phyloP scores from a whole-genome alignment of 2,329 filamentous ascomycete species.

The Ceratocystis diversiconidia region DNA sequence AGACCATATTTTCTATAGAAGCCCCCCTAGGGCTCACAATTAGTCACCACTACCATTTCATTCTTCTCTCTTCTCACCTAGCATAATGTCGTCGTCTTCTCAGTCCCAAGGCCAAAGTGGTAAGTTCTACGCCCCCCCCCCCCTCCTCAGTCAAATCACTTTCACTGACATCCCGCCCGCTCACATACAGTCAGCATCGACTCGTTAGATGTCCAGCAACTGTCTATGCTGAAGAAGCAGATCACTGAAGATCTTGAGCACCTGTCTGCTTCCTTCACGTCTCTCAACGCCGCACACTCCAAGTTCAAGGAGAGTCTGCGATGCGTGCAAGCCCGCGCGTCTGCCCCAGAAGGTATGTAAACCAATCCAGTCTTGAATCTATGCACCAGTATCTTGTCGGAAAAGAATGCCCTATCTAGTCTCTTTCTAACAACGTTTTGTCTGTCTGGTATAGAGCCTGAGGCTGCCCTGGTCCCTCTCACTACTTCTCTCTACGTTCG shows the following conservation, averaged over 20 bases:
- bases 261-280: conserved; percentile 76
- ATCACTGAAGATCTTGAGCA: conserved; percentile 93
- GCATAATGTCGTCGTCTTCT: conserved; percentile 13
- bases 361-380: background rate
- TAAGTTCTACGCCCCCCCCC: background rate
- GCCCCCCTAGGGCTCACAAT: background rate
- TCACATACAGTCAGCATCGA: conserved; percentile 42
- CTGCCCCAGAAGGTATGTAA: conserved; percentile 18
- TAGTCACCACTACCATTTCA: background rate
- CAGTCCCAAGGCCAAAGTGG: conserved; percentile 9
- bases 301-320: conserved; percentile 85
- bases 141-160: background rate
- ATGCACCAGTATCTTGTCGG: background rate
- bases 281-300: conserved; percentile 74
- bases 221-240: conserved; percentile 85
- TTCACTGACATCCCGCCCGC: background rate
- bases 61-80: background rate
- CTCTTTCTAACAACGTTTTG: background rate
- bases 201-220: conserved; percentile 67
- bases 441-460: conserved; percentile 23
- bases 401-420: background rate
- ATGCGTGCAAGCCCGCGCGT: conserved; percentile 45
- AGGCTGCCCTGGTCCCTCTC: conserved; percentile 72
- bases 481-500: conserved; percentile 92
- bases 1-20: background rate